Base-by-base conservation (phyloP, 192 early-diverging fungal species). In the Dissophora ornata region DNA sequence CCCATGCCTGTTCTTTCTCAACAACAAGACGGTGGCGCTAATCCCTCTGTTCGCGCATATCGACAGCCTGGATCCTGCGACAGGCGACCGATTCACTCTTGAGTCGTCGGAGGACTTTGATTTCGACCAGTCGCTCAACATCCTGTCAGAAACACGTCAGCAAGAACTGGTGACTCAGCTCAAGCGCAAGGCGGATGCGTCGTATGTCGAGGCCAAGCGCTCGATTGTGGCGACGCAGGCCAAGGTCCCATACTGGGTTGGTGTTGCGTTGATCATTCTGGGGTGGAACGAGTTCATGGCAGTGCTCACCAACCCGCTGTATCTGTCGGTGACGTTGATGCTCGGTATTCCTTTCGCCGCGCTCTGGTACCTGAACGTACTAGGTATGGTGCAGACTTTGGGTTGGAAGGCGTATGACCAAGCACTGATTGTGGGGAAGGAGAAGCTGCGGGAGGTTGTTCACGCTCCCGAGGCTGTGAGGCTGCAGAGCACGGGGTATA, bases 241-340 rank as follows among this genome's bases (percentile, higher is more conserved):
- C 52, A 91, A 89, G 44, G 86, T 98, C 26, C 97, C 97, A 0
- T 57, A 81, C n/a, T 99, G 96, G 95, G 86, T 96, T 62, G 80
- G 95, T 25, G 86, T 89, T 1, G 71, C 71, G 0, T 15, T 75
- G 28, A 71, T 97, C 10, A 50, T 91, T 3, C 81, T 99, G 1
- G 98, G 98, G 21, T 99, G 96, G 95, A 99, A 99, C 69, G 98
- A 99, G 79, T 92, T 96, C 26, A 85, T 94, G 82, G 57, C 90
- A 0, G 84, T 99, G 16, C 48, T 98, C 32, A 87, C 87, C 34
- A 97, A 90, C 61, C 98, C 98, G 8, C 30, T 95, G 7, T 97
- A 95, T 59, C 83, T 97, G 45, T 66, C 63, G 9, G 8, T 75
- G 50, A 75, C 71, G 0, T 11, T 61, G 42, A 61, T 55, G 41